Base-by-base conservation (phyloP, 495 filamentous ascomycete genomes). In the Penicillium atrosanguineum region DNA sequence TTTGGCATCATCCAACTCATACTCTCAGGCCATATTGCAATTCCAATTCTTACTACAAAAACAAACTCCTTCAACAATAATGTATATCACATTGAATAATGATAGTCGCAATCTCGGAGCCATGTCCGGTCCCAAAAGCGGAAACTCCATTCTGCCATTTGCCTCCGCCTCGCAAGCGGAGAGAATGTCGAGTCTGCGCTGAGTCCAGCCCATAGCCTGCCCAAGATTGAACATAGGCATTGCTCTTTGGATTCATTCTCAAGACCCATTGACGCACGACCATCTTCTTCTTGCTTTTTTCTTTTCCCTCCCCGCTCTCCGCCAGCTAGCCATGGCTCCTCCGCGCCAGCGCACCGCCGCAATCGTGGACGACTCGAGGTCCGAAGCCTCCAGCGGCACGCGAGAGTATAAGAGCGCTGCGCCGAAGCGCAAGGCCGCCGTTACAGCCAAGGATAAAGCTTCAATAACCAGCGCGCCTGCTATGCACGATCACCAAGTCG, bases 301-400 rank as follows among this genome's bases (percentile, higher is more conserved):
- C 50, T 38, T n/a, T 38, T 36, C 44, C 43, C 49, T 37, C 45
- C 23, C 45, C n/a, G 37, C 48, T 28, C 38, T 56, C 50, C 39
- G 16, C 38, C 43, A 46, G 26, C 28, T 26, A 56, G 53, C 50
- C 52, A 78, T 78, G 74, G 72, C 74, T 55, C 74, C 74, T 67
- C 74, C 74, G 67, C 74, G 74, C 46, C 73, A 75, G 61, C 71
- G 73, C 42, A 66, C 70, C 43, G 58, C 72, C 44, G 71, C 70
- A 15, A 56, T 69, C 44, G 63, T 70, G 25, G 79, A 82, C 46
- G 79, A 82, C 63, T 81, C 79, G 38, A 68, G 78, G 38, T 81
- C 78, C 19, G 79, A 82, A 68, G 74, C 76, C 26, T 81, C 78
- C 20, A 81, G 78, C 50, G 71, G 71, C 48, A 74, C 77, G 16